Percentiles rank a stretch among this genome's conserved stretches.
Evolutionary conservation across 1,139 yeast species (phyloP).

Genomic region (Protomyces pachydermus): DNA sequence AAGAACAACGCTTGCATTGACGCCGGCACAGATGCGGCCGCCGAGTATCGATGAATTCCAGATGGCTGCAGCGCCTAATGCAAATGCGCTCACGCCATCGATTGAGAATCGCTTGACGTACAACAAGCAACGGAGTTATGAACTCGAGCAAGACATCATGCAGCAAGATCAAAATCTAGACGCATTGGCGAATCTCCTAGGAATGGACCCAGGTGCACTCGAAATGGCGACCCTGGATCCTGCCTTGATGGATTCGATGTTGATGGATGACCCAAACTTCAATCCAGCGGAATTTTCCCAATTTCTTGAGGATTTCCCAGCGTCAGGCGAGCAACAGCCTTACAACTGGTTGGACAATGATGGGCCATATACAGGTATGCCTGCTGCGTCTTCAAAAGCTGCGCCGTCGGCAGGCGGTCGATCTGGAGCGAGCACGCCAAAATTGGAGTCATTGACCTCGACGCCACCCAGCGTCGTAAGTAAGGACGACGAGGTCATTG

Average conservation of each 20-base stretch:
- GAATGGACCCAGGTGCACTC: conserved; percentile 11
- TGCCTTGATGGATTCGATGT: background rate
- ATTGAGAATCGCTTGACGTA: background rate
- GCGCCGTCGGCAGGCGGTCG: background rate
- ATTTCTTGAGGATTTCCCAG: background rate
- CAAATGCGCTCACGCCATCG: conserved; percentile 2
- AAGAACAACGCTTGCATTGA: background rate
- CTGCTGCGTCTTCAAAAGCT: no score
- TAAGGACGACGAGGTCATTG: conserved; percentile 15
- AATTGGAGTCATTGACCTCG: background rate
- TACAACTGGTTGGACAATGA: background rate
- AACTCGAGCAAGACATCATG: conserved; percentile 10
- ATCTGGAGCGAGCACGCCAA: background rate
- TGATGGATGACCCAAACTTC: background rate
- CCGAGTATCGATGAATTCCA: background rate
- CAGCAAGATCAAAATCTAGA: conserved; percentile 13
- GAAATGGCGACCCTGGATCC: conserved; percentile 10
- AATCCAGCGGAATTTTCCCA: background rate
- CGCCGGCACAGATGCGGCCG: background rate
- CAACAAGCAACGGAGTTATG: conserved; percentile 1
- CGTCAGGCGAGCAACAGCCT: background rate
- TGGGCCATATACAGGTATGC: background rate
- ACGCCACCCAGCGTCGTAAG: background rate
- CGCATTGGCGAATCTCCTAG: conserved; percentile 11
- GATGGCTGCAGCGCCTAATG: background rate